phyloP scores from a whole-genome alignment of 192 early-diverging fungal genomes.

The Backusella australiensis region DNA sequence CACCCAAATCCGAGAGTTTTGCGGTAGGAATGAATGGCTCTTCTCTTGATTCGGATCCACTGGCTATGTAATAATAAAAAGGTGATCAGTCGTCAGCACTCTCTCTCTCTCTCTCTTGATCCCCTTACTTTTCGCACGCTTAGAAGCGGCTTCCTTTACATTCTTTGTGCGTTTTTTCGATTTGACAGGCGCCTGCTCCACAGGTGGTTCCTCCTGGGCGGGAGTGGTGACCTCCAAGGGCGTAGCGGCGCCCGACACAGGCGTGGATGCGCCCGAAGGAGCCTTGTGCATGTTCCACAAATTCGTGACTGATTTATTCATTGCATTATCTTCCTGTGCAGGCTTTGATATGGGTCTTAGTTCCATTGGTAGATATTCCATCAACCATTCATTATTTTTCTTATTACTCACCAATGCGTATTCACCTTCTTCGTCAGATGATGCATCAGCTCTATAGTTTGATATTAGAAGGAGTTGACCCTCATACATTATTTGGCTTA shows the following conservation, averaged over 20 bases:
- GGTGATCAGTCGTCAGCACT: not conserved
- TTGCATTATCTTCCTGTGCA: conserved; percentile 48
- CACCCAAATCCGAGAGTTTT: conserved; percentile 80
- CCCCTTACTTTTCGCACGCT: conserved; percentile 25
- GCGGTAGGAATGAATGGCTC: conserved; percentile 38
- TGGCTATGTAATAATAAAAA: not conserved
- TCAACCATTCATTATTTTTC: conserved; percentile 8
- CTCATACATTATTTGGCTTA: not conserved
- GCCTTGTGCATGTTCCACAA: conserved; percentile 46
- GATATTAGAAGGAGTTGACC: not conserved
- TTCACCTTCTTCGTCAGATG: conserved; percentile 28
- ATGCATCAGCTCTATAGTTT: not conserved
- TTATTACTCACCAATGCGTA: conserved; percentile 29
- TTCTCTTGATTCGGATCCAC: conserved; percentile 14
- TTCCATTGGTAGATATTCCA: not conserved
- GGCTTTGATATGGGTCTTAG: conserved; percentile 17
- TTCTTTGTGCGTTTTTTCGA: conserved; percentile 41
- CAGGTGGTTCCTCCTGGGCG: conserved; percentile 15
- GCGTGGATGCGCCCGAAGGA: conserved; percentile 17
- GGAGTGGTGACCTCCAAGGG: conserved; percentile 34
- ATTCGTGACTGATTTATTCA: conserved; percentile 57
- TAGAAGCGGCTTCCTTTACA: conserved; percentile 7
- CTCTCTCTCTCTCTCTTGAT: not conserved
- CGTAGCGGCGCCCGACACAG: conserved; percentile 20
- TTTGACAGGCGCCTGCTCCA: conserved; percentile 22